Conservation (phyloP, 2,329 filamentous ascomycete species). For the Fusarium sp. region DNA sequence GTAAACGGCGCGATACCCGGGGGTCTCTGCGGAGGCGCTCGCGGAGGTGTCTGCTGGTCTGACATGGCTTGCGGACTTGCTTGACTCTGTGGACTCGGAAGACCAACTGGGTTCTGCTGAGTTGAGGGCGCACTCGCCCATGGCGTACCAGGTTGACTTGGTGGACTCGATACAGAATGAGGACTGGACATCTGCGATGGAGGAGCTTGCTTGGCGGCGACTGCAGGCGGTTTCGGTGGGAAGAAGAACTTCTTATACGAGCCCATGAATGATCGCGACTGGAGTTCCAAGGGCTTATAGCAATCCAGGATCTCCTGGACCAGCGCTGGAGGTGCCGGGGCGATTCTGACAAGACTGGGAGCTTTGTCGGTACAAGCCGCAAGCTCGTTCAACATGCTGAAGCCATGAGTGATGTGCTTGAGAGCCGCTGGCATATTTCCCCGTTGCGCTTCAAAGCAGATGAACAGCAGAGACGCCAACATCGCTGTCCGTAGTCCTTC, state of each 20-base stretch:
- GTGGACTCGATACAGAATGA: conserved; percentile 34
- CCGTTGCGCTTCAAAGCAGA: conserved; percentile 56
- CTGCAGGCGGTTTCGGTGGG: conserved; percentile 34
- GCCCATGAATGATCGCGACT: conserved; percentile 55
- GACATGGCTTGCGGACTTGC: conserved; percentile 45
- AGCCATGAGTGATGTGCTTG: conserved; percentile 56
- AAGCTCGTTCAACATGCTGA: conserved; percentile 56
- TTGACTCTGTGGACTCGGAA: conserved; percentile 52
- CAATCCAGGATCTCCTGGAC: conserved; percentile 56
- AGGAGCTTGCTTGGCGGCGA: conserved; percentile 9
- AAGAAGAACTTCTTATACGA: conserved; percentile 53
- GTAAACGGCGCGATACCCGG: conserved; percentile 53
- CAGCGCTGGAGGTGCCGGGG: conserved; percentile 51
- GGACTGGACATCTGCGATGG: conserved; percentile 15
- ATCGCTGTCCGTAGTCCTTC: conserved; percentile 55
- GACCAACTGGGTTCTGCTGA: conserved; percentile 30
- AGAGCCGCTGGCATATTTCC: conserved; percentile 55
- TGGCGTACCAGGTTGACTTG: conserved; percentile 46
- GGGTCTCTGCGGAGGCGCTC: conserved; percentile 41
- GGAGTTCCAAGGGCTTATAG: conserved; percentile 54
- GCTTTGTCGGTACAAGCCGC: conserved; percentile 52
- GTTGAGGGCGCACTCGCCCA: conserved; percentile 23
- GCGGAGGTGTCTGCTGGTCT: conserved; percentile 33
- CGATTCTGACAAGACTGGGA: conserved; percentile 53
- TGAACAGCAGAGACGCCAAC: conserved; percentile 55